Conservation (phyloP, 208 protist genomes). For the Vickermania spadyakhi region DNA sequence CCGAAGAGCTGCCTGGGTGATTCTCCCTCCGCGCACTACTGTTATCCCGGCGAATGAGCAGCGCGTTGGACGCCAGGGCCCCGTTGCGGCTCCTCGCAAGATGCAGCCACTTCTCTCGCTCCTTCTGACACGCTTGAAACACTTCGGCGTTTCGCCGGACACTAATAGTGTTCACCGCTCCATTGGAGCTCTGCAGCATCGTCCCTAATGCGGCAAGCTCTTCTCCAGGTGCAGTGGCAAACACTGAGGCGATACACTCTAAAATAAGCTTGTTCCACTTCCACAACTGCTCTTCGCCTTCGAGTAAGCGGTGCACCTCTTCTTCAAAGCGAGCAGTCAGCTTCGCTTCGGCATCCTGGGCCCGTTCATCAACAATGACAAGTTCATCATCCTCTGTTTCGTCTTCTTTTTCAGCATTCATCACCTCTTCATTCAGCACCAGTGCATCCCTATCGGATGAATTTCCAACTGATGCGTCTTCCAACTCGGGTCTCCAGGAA, state of each 20-base stretch:
- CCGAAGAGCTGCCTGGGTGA: neutral
- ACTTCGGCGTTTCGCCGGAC: conserved; percentile 26
- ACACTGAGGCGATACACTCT: conserved; percentile 38
- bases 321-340: conserved; percentile 37
- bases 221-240: conserved; percentile 33
- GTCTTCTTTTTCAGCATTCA: conserved; percentile 4
- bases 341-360: conserved; percentile 3
- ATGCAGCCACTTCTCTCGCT: conserved; percentile 57
- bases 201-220: conserved; percentile 56
- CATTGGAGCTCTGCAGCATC: conserved; percentile 18
- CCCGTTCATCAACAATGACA: neutral
- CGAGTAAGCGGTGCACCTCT: conserved; percentile 43
- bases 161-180: conserved; percentile 20
- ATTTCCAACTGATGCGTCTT: neutral
- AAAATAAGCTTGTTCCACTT: conserved; percentile 74
- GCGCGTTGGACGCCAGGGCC: conserved; percentile 68
- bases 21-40: conserved; percentile 1
- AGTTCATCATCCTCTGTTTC: conserved; percentile 13
- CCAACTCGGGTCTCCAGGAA: neutral
- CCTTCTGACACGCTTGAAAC: conserved; percentile 62
- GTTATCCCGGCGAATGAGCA: conserved; percentile 40
- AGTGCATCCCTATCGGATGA: neutral
- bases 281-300: conserved; percentile 71
- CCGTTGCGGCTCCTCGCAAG: conserved; percentile 66
- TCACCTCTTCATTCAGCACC: neutral